Base-by-base conservation (phyloP, 75 land plant genomes). In the Ceratopteris richardii region DNA sequence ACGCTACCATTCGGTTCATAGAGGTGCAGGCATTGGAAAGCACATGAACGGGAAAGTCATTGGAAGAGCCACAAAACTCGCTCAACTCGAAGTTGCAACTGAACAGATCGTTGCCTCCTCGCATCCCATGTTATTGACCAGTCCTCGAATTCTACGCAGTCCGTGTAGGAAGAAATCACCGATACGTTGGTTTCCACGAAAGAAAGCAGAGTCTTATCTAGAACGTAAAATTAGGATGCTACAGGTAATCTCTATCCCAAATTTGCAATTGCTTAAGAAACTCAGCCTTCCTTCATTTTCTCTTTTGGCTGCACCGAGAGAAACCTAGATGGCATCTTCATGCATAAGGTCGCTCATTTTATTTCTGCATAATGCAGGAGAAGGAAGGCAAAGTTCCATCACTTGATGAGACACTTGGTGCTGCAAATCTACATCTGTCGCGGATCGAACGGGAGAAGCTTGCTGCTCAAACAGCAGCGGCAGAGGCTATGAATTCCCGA, bases 171-270 rank as follows among this genome's bases (percentile, higher is more conserved):
- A 52, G 27, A 52, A 52, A 26, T 72, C 83, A 53, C 86, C 90
- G 0, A 11, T 80, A 30, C 78, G 78, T 22, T 90, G 96, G 96
- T 83, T 86, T 40, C 96, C 96, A 0, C 73, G 96, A 14, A 76
- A 74, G 60, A 87, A 82, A 65, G 74, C 79, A 19, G 92, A 86
- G 25, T 76, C 96, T 1, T 87, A 61, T 50, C 69, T 90, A 51
- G 78, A 79, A 44, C 78, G 88, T 54, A 90, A 90, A 56, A 86
- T 90, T 40, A 82, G 75, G 60, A 42, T 65, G 73, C 77, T 90
- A 24, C 96, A 86, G 91, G 91, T 57, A 25, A 1, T 41, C 51
- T 43, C 41, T 30, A 14, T 22, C 21, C 30, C 10, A 51, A 10
- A 4, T 6, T 10, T 1, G 7, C 22, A n/a, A 1, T 54, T 36